Base-by-base conservation (phyloP, 1,284 basidiomycete genomes). In the Puccinia horiana region DNA sequence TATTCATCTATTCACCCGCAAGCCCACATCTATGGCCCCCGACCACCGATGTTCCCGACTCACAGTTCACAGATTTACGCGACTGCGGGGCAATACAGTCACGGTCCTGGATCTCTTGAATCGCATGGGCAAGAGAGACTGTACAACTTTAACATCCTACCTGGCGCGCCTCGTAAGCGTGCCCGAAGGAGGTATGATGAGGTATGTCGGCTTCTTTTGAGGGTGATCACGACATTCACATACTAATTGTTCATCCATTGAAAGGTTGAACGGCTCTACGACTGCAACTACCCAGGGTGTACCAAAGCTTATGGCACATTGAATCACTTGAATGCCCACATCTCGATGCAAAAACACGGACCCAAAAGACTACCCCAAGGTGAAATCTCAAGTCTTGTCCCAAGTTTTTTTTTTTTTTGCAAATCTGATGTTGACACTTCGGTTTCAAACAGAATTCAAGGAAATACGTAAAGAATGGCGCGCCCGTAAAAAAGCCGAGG, bases 381-480 rank as follows among this genome's bases (percentile, higher is more conserved):
- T 26, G 20, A 87, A 37, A 79, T 63, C 82, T 26, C n/a, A n/a
- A 40, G 79, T 63, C 83, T 83, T 74, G 11, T 76, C 47, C 78
- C 35, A 9, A 26, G 12, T 56, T 56, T 78, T 44, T 49, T 37
- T 74, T 56, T 23, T 74, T 23, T 0, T 32, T n/a, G n/a, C n/a
- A n/a, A n/a, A n/a, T n/a, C n/a, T 1, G 37, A 5, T 8, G 18
- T 32, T 61, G 29, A 12, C 40, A 3, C 1, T 77, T n/a, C 29
- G 4, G 16, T 52, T 1, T 69, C 26, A 12, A 56, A 42, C 63
- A 96, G 96, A 98, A 89, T 98, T 98, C 90, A 98, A 97, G 87
- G 96, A 98, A 86, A 92, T 97, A 86, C 91, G 96, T 83, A 97
- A 96, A 87, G 93, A 93, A 85, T 97, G 95, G 95, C 91, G 95